Conservation (phyloP, 1,284 basidiomycete species). For the Papiliotrema nemorosa region DNA sequence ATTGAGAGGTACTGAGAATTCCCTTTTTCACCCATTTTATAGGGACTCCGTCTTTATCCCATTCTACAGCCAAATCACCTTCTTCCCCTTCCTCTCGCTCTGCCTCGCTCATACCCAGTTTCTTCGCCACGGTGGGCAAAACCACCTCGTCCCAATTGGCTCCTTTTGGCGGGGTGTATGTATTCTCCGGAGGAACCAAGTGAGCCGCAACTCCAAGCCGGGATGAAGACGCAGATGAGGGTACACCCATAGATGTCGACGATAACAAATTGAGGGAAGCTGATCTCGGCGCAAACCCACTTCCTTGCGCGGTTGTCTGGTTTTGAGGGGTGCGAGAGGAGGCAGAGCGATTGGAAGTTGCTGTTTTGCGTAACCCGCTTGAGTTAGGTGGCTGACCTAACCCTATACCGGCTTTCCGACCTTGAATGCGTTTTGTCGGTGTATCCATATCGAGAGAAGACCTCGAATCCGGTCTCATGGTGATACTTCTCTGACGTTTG, state of each 20-base stretch:
- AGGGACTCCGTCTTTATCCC: slow-evolving; percentile 43
- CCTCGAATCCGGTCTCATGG: neutral
- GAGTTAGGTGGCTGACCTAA: neutral
- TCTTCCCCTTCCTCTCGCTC: slow-evolving; percentile 15
- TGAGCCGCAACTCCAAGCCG: slow-evolving; percentile 40
- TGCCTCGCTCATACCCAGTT: slow-evolving; percentile 51
- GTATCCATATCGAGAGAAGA: neutral
- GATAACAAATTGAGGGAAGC: slow-evolving; percentile 25
- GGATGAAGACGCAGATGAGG: slow-evolving; percentile 6
- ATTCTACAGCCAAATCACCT: slow-evolving; percentile 44
- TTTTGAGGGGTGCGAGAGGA: neutral
- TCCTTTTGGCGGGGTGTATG: slow-evolving; percentile 45
- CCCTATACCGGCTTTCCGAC: neutral
- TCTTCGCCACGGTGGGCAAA: slow-evolving; percentile 71
- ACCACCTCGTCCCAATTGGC: slow-evolving; percentile 55
- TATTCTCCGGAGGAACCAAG: slow-evolving; percentile 39
- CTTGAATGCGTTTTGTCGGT: neutral
- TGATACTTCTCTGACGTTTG: neutral
- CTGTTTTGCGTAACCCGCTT: neutral
- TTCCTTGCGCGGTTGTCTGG: neutral
- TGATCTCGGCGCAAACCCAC: slow-evolving; percentile 14
- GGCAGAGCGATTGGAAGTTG: neutral
- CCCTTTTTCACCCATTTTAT: slow-evolving; percentile 37
- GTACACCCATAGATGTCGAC: slow-evolving; percentile 2
- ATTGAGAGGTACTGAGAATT: neutral